Evolutionary conservation across 495 filamentous ascomycete species (phyloP).

Genomic region (Poronia punctata): DNA sequence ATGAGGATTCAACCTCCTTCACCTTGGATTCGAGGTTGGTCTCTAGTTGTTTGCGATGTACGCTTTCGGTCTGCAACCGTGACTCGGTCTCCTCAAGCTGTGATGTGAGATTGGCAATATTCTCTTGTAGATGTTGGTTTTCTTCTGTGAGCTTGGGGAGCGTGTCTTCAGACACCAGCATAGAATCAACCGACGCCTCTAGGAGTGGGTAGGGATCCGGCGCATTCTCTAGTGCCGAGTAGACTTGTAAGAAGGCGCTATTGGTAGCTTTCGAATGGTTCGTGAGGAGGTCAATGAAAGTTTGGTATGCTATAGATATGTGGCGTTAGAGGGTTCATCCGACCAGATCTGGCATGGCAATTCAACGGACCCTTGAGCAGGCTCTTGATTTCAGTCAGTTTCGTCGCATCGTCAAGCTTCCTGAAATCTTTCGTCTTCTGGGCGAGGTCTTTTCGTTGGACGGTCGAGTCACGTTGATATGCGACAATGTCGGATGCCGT

Average conservation of each 20-base stretch:
- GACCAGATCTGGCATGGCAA: too few species aligned
- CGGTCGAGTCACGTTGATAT: slow-evolving; percentile 83
- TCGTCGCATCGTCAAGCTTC: slow-evolving; percentile 86
- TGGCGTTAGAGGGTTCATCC: not conserved
- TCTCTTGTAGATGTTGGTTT: slow-evolving; percentile 76
- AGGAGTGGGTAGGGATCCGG: slow-evolving; percentile 95
- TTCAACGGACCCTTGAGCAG: slow-evolving; percentile 73
- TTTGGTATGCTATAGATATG: slow-evolving; percentile 78
- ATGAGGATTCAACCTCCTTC: slow-evolving; percentile 83
- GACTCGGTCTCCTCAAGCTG: slow-evolving; percentile 84
- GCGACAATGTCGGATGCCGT: slow-evolving; percentile 88
- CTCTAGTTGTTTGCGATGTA: slow-evolving; percentile 66
- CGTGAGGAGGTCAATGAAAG: slow-evolving; percentile 91
- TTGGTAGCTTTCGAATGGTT: slow-evolving; percentile 90
- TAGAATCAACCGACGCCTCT: slow-evolving; percentile 90
- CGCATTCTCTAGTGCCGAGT: slow-evolving; percentile 88
- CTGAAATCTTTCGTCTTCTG: slow-evolving; percentile 98
- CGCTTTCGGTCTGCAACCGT: slow-evolving; percentile 64
- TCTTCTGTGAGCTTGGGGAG: slow-evolving; percentile 80
- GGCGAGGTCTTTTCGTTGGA: slow-evolving; percentile 92
- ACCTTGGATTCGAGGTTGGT: slow-evolving; percentile 65
- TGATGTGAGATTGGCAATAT: slow-evolving; percentile 71
- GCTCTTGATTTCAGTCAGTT: slow-evolving; percentile 79
- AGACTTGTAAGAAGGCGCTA: slow-evolving; percentile 83
- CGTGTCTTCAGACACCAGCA: slow-evolving; percentile 83